Evolutionary conservation across 2,329 filamentous ascomycete genomes (phyloP).

Genomic region (Cucurbitaria berberidis): DNA sequence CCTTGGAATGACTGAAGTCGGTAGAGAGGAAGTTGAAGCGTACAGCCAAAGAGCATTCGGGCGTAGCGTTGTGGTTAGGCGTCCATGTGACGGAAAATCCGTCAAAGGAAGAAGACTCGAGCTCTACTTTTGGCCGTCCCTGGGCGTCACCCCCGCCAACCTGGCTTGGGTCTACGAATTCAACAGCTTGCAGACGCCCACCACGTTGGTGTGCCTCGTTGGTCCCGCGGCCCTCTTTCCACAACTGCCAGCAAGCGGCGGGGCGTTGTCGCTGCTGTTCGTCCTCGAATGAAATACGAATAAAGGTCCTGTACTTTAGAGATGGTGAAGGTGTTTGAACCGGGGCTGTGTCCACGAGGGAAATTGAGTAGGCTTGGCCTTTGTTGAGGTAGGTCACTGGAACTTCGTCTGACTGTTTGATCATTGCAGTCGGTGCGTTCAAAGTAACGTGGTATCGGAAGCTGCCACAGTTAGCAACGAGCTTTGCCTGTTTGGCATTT

Average conservation of each 20-base stretch:
- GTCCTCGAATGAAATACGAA: constrained; percentile 97
- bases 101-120: constrained; percentile 78
- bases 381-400: constrained; percentile 99
- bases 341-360: constrained; percentile 77
- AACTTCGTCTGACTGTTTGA: constrained; percentile 86
- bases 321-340: constrained; percentile 62
- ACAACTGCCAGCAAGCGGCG: constrained; percentile 83
- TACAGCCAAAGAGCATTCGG: constrained; percentile 86
- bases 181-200: constrained; percentile 90
- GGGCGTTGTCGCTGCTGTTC: constrained; percentile 88
- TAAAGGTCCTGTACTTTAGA: constrained; percentile 82
- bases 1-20: constrained; percentile 98
- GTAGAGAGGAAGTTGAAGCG: constrained; percentile 99
- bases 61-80: constrained; percentile 66
- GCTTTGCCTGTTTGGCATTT: not conserved
- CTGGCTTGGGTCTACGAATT: constrained; percentile 77
- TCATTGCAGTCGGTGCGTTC: constrained; percentile 96
- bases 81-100: constrained; percentile 93
- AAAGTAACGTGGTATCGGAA: constrained; percentile 91
- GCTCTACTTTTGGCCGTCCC: constrained; percentile 55
- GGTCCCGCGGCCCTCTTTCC: constrained; percentile 95
- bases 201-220: constrained; percentile 94
- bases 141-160: constrained; percentile 59
- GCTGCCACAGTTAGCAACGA: constrained; percentile 49
- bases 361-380: constrained; percentile 89